Evolutionary conservation across 768 basidiomycete species (phyloP), one percentile per base, ranked within the genome.

Genomic region (Gymnopilus dilepis): DNA sequence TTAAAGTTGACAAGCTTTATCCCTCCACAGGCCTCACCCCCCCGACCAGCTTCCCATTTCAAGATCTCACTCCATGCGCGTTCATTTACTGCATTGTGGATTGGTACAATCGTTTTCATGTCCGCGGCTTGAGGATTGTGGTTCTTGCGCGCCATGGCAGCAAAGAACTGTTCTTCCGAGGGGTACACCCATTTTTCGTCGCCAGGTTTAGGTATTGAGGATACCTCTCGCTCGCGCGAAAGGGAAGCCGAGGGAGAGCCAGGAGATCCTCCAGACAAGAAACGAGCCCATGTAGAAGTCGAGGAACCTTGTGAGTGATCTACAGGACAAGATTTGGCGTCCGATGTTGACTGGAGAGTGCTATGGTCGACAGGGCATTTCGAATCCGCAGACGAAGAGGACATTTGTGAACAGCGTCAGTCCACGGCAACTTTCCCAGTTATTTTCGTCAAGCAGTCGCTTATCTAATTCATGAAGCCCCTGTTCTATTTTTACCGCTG

Each of bases 81-180:
- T 77, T 99, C 97, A 73, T 99, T 99, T 57, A 99, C 97, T 37
- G 97, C 97, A 71, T 99, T 99, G 76, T 99, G 97, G 52, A 99
- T 99, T 13, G 96, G 97, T 21, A 99, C 95, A 69, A 99, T 90
- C 28, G 93, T 91, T 69, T 84, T 87, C 96, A 99, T 98, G 77
- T 99, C 97, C n/a, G 82, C 72, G 21, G 90, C 84, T 30, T 88
- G 83, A 3, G 96, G 96, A 57, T 90, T 87, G 73, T 97, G 93
- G 68, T 97, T 88, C 78, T 99, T 99, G 61, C 97, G 87, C 59
- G 88, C 85, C 90, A 99, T 95, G 19, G 97, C 97, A n/a, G 91
- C 83, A 75, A 92, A 99, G 82, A 99, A 99, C 77, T 98, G 97
- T n/a, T 91, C 87, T 73, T 98, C 94, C 19, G 97, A 98, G 22